Conservation (phyloP, 768 basidiomycete genomes). For the Kwoniella pini region DNA sequence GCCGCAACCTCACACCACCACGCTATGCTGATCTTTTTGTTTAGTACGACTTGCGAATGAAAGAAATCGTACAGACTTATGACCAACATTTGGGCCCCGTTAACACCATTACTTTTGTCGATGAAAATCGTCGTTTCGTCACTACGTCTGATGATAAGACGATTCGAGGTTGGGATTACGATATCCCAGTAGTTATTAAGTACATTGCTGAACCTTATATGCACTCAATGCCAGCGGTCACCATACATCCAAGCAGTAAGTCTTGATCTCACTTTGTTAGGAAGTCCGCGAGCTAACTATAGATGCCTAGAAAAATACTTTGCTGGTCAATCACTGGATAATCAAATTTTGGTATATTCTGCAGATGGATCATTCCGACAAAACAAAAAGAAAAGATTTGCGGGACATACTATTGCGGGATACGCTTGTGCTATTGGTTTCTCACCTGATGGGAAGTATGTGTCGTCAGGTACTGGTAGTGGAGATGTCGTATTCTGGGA, state of each 20-base stretch:
- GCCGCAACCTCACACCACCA: neutral
- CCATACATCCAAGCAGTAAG: slow-evolving; percentile 90
- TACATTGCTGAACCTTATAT: slow-evolving; percentile 99
- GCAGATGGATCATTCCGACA: slow-evolving; percentile 93
- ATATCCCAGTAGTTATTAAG: slow-evolving; percentile 99
- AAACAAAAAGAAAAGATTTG: slow-evolving; percentile 97
- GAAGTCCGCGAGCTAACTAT: no score
- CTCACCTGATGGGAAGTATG: slow-evolving; percentile 97
- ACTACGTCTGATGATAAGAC: slow-evolving; percentile 99
- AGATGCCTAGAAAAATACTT: slow-evolving; percentile 94
- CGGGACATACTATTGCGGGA: slow-evolving; percentile 93
- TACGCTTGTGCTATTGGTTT: slow-evolving; percentile 97
- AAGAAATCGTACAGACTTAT: slow-evolving; percentile 96
- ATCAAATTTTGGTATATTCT: slow-evolving; percentile 95
- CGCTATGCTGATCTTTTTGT: neutral
- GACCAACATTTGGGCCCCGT: slow-evolving; percentile 98
- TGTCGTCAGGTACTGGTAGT: slow-evolving; percentile 91
- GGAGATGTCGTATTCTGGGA: slow-evolving; percentile 99
- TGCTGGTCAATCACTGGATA: slow-evolving; percentile 95
- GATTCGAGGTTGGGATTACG: slow-evolving; percentile 98
- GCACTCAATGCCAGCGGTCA: slow-evolving; percentile 99
- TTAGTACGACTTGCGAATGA: slow-evolving; percentile 92
- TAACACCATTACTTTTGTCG: slow-evolving; percentile 98
- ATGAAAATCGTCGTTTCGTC: slow-evolving; percentile 94
- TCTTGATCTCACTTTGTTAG: no score